A percentile compares a stretch with the other conserved stretches of the same genome.
These are phyloP conservation scores for Diddensiella santjacobensis DNA, from an alignment of 805 yeast genomes.

Conservation along the genomic window DNA sequence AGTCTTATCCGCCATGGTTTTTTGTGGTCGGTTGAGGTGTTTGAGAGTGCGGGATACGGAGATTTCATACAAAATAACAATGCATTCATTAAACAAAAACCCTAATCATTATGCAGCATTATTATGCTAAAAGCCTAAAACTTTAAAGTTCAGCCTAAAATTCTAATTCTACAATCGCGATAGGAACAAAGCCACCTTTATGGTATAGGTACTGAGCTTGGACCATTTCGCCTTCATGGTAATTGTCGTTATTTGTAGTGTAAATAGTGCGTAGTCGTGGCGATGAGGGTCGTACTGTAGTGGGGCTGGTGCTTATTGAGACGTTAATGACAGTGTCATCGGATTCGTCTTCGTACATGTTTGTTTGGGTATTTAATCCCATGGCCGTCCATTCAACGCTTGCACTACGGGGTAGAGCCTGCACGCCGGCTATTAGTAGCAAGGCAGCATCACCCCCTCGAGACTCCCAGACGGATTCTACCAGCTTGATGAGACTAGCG, in stretches of 20 bases:
- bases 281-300: no score
- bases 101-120: no score
- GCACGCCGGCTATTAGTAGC: slow-evolving; percentile 24
- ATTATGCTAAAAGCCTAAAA: slow-evolving; percentile 2
- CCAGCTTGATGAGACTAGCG: slow-evolving; percentile 26
- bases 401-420: slow-evolving; percentile 29
- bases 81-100: neutral
- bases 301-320: no score
- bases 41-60: neutral
- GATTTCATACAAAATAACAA: no score
- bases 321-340: no score
- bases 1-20: neutral
- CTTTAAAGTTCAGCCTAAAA: neutral
- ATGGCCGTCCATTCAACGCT: slow-evolving; percentile 29
- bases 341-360: slow-evolving; percentile 10
- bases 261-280: no score
- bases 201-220: neutral
- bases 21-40: neutral
- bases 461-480: slow-evolving; percentile 40
- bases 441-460: neutral
- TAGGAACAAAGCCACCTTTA: neutral
- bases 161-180: slow-evolving; percentile 4
- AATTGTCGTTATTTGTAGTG: no score
- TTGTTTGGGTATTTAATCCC: slow-evolving; percentile 13
- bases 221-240: neutral